Percentiles rank a stretch among this genome's conserved stretches.
Evolutionary conservation across 768 basidiomycete genomes (phyloP).

Genomic region (Russula sp.): DNA sequence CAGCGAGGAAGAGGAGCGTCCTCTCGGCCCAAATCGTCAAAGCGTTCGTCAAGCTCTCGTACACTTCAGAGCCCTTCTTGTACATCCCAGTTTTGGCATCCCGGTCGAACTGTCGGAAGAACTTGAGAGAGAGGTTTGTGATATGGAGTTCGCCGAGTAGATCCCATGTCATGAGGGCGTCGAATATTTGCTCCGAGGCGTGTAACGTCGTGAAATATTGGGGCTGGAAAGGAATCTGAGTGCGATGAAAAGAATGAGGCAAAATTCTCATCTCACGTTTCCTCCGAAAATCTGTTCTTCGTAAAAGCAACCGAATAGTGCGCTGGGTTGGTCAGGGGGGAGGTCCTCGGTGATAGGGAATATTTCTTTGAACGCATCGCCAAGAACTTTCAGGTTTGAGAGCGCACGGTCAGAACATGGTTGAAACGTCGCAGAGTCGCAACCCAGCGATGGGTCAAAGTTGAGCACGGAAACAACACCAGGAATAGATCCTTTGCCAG

Average conservation of each 20-base stretch:
- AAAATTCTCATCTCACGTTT: slow-evolving; percentile 1
- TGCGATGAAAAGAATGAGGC: background rate
- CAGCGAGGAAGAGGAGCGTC: slow-evolving; percentile 9
- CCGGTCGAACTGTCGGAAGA: slow-evolving; percentile 20
- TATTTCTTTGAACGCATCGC: slow-evolving; percentile 14
- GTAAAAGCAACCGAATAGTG: slow-evolving; percentile 10
- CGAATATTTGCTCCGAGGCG: slow-evolving; percentile 10
- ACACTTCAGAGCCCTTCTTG: background rate
- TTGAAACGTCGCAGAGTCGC: slow-evolving; percentile 20
- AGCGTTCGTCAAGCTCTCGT: slow-evolving; percentile 2
- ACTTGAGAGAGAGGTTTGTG: slow-evolving; percentile 13
- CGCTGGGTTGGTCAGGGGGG: slow-evolving; percentile 2
- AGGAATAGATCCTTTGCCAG: slow-evolving; percentile 13
- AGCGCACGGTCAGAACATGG: slow-evolving; percentile 26
- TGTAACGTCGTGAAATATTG: slow-evolving; percentile 20
- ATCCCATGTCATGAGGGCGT: slow-evolving; percentile 17
- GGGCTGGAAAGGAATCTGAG: slow-evolving; percentile 9
- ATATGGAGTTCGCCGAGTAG: slow-evolving; percentile 9
- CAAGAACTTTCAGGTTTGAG: slow-evolving; percentile 17
- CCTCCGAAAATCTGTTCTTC: slow-evolving; percentile 18
- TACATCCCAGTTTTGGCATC: slow-evolving; percentile 12
- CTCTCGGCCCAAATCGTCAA: slow-evolving; percentile 13
- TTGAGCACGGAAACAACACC: slow-evolving; percentile 15
- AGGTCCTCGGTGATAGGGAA: slow-evolving; percentile 11
- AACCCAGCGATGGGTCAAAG: slow-evolving; percentile 23